These are phyloP conservation scores for Spongispora temasekensis DNA, from an alignment of 1,284 basidiomycete genomes.

Conservation along the genomic window DNA sequence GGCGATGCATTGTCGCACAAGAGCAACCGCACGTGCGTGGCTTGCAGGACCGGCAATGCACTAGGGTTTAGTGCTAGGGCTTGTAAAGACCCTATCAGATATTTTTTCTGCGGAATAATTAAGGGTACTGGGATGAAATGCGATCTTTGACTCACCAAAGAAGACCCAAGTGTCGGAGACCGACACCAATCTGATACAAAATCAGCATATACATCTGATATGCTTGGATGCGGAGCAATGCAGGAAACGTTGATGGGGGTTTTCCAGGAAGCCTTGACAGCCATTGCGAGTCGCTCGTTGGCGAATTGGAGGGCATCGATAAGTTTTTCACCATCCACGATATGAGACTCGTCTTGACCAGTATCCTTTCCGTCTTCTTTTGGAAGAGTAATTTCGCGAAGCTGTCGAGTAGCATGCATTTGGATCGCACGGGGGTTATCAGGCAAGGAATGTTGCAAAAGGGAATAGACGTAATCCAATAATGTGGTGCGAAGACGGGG, in stretches of 20 bases:
- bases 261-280: conserved; percentile 26
- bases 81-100: conserved; percentile 55
- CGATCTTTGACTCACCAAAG: conserved; percentile 48
- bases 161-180: conserved; percentile 46
- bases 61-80: conserved; percentile 40
- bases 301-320: conserved; percentile 58
- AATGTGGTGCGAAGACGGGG: conserved; percentile 47
- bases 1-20: conserved; percentile 32
- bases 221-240: conserved; percentile 30
- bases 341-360: conserved; percentile 6
- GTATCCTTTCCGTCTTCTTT: conserved; percentile 11
- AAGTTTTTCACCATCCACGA: conserved; percentile 44
- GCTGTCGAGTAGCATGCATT: conserved; percentile 51
- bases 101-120: conserved; percentile 42
- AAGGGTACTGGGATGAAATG: neutral
- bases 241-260: conserved; percentile 7
- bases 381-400: conserved; percentile 25
- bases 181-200: conserved; percentile 61
- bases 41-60: conserved; percentile 43
- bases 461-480: conserved; percentile 56
- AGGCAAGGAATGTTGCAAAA: conserved; percentile 47
- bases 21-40: conserved; percentile 51
- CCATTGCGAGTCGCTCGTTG: conserved; percentile 54
- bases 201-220: conserved; percentile 51
- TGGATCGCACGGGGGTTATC: conserved; percentile 52